Evolutionary conservation across 208 protist species (phyloP).

Genomic region (Naegleria lovaniensis): DNA sequence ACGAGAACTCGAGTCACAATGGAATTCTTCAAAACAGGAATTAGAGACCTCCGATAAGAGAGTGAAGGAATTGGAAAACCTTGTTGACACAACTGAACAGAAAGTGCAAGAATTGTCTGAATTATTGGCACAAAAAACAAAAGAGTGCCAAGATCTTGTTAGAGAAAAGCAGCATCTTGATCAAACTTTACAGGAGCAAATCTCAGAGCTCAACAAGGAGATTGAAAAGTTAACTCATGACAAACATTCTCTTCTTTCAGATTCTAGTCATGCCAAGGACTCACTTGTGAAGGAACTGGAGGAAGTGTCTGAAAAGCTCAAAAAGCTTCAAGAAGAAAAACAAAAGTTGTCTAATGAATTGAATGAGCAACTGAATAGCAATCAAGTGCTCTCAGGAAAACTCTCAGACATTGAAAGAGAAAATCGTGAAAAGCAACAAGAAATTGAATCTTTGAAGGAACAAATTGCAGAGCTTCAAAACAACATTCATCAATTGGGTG

Average conservation of each 20-base stretch:
- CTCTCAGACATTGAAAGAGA: not conserved
- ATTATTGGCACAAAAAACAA: not conserved
- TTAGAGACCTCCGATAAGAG: not conserved
- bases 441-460: not conserved
- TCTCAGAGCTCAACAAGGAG: not conserved
- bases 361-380: not conserved
- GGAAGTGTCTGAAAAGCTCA: not conserved
- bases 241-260: not conserved
- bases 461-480: not conserved
- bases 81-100: not conserved
- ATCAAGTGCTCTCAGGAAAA: not conserved
- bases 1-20: not conserved
- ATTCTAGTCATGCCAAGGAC: not conserved
- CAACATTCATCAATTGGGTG: not conserved
- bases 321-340: not conserved
- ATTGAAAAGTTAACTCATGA: not conserved
- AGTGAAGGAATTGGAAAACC: not conserved
- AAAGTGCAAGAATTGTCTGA: not conserved
- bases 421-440: not conserved
- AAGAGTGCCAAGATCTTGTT: not conserved
- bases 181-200: not conserved
- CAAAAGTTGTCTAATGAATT: not conserved
- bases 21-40: not conserved
- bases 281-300: not conserved
- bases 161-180: not conserved